A percentile compares a stretch with the other conserved stretches of the same genome.
Conservation (phyloP, 306 rosid genomes). For the Purshia tridentata region DNA sequence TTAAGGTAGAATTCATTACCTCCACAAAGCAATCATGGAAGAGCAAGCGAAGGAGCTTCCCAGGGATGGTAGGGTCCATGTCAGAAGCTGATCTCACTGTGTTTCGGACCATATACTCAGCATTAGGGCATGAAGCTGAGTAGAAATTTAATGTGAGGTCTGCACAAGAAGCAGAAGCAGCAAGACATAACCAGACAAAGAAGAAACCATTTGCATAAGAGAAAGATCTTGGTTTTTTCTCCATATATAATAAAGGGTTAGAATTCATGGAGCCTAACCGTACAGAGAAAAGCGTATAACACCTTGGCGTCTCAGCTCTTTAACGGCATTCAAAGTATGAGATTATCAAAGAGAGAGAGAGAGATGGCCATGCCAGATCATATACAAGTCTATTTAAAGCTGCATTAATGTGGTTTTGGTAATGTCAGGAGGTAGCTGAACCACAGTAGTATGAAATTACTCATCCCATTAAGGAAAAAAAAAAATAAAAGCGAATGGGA, state of each 20-base stretch:
- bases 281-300: not conserved
- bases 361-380: not conserved
- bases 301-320: not conserved
- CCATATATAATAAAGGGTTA: slow-evolving; percentile 38
- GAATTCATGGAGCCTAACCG: not conserved
- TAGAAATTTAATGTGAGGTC: slow-evolving; percentile 68
- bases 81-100: slow-evolving; percentile 62
- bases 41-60: slow-evolving; percentile 86
- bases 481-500: not conserved
- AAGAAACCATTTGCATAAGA: slow-evolving; percentile 6
- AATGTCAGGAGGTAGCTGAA: slow-evolving; percentile 55
- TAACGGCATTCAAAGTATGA: not conserved
- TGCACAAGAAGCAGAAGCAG: slow-evolving; percentile 34
- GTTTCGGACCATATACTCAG: slow-evolving; percentile 63
- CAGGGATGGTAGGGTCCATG: slow-evolving; percentile 71
- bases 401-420: slow-evolving; percentile 65
- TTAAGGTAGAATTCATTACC: slow-evolving; percentile 38
- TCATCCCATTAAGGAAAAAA: not conserved
- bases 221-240: slow-evolving; percentile 24
- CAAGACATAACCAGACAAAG: slow-evolving; percentile 25
- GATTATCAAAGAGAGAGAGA: slow-evolving; percentile 12
- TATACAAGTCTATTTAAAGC: slow-evolving; percentile 36
- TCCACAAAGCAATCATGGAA: slow-evolving; percentile 95
- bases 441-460: not conserved
- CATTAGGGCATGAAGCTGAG: slow-evolving; percentile 68